These are phyloP conservation scores for Allomyces macrogynus DNA, from an alignment of 192 early-diverging fungal species.

Conservation along the genomic window DNA sequence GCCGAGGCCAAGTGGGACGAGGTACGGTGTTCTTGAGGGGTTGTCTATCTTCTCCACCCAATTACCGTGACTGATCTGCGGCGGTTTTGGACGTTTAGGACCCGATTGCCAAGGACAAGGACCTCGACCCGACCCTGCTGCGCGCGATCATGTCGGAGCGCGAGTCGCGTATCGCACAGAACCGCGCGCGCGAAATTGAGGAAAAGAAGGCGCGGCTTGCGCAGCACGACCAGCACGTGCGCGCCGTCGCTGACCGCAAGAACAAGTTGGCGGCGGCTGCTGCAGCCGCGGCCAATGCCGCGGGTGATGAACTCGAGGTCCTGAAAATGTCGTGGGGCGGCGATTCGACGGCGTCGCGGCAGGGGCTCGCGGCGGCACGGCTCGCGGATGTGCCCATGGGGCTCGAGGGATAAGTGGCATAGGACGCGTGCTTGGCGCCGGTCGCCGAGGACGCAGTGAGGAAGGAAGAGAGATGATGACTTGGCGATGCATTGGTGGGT, in stretches of 20 bases:
- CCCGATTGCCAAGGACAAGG: background rate
- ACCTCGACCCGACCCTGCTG: background rate
- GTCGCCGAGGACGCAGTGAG: too few relatives aligned
- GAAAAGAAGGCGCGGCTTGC: background rate
- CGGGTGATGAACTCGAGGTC: too few relatives aligned
- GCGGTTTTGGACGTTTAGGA: background rate
- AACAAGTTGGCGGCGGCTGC: background rate
- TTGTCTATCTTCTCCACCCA: background rate
- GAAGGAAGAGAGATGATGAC: too few relatives aligned
- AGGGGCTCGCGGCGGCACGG: too few relatives aligned
- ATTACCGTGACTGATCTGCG: background rate
- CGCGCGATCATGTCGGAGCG: background rate
- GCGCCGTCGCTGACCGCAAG: background rate
- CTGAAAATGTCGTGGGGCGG: too few relatives aligned
- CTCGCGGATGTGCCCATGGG: too few relatives aligned
- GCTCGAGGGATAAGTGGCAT: too few relatives aligned
- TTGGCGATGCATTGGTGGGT: too few relatives aligned
- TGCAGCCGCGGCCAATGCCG: too few relatives aligned
- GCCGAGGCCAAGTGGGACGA: background rate
- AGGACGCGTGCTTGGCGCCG: too few relatives aligned
- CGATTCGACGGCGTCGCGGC: too few relatives aligned
- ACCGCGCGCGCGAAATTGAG: background rate
- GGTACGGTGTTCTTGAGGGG: too few relatives aligned
- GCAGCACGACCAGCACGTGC: background rate
- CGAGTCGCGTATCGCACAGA: background rate